Evolutionary conservation across 2,329 filamentous ascomycete genomes (phyloP).

Genomic region (Aspergillus puulaauensis): DNA sequence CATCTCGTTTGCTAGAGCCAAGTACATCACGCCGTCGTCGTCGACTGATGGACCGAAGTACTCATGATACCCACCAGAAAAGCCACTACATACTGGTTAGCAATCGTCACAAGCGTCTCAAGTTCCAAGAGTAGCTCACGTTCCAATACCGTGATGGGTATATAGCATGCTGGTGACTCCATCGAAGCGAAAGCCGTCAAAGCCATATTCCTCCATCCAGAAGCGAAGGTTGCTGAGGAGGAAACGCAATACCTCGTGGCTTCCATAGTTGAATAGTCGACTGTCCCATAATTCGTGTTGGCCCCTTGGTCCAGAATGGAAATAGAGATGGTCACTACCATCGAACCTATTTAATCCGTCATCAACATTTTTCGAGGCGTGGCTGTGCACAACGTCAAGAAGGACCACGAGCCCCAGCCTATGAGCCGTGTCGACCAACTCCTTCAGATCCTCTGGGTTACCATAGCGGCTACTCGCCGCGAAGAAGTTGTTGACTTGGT

Average conservation of each 20-base stretch:
- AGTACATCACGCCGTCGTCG: constrained; percentile 88
- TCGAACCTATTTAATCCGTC: constrained; percentile 97
- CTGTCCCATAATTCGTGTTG: constrained; percentile 95
- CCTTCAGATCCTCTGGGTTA: constrained; percentile 89
- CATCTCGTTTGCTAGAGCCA: constrained; percentile 96
- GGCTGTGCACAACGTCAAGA: constrained; percentile 94
- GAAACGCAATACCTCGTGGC: constrained; percentile 93
- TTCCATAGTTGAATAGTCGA: constrained; percentile 93
- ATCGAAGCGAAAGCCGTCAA: constrained; percentile 97
- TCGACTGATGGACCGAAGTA: constrained; percentile 91
- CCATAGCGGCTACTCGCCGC: constrained; percentile 95
- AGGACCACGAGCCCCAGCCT: constrained; percentile 86
- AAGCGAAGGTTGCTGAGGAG: constrained; percentile 92
- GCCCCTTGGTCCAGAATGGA: constrained; percentile 82
- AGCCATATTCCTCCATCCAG: constrained; percentile 98
- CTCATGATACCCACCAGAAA: constrained; percentile 96
- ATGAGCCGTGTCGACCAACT: constrained; percentile 93
- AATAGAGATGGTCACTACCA: constrained; percentile 91
- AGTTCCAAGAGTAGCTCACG: constrained; percentile 57
- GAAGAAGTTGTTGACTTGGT: constrained; percentile 99
- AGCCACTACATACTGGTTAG: constrained; percentile 61
- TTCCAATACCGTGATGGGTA: constrained; percentile 91
- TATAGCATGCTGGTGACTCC: constrained; percentile 99
- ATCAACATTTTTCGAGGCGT: constrained; percentile 94
- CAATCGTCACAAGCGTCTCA: background rate